phyloP scores from a whole-genome alignment of 352 stramenopile species.

The Ophiocytium majus region DNA sequence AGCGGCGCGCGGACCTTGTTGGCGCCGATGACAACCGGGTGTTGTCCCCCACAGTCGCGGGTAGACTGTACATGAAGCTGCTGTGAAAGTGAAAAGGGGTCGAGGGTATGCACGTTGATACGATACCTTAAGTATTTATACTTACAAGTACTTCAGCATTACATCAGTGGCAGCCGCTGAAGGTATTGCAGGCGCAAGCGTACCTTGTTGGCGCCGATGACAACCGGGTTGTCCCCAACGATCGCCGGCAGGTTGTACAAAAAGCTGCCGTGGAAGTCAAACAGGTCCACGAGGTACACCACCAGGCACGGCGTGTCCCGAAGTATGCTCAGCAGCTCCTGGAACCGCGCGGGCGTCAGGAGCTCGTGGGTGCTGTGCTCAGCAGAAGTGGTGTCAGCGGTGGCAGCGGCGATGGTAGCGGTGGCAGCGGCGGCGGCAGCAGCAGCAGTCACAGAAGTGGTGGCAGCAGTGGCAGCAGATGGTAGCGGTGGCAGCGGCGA shows the following conservation, averaged over 20 bases:
- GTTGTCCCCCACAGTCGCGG: slow-evolving; percentile 80
- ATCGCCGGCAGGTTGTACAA: slow-evolving; percentile 76
- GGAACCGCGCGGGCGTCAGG: slow-evolving; percentile 34
- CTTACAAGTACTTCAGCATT: too few relatives aligned
- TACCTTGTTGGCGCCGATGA: slow-evolving; percentile 81
- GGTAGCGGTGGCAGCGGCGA: too few relatives aligned
- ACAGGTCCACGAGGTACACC: slow-evolving; percentile 83
- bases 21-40: slow-evolving; percentile 76
- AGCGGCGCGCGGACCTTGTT: slow-evolving; percentile 71
- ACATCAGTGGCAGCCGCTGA: too few relatives aligned
- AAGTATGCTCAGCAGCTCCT: slow-evolving; percentile 55
- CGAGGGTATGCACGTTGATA: slow-evolving; percentile 57
- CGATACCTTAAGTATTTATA: too few relatives aligned
- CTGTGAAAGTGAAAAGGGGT: slow-evolving; percentile 83
- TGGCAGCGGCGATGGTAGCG: background rate
- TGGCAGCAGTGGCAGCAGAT: background rate
- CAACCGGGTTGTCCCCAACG: slow-evolving; percentile 79
- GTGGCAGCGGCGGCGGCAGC: background rate
- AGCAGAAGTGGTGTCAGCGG: background rate
- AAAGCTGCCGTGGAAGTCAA: slow-evolving; percentile 81
- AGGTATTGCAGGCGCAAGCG: too few relatives aligned
- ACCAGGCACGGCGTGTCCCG: slow-evolving; percentile 56
- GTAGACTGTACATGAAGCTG: slow-evolving; percentile 75
- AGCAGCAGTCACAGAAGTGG: background rate
- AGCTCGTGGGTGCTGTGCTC: slow-evolving; percentile 21